Evolutionary conservation across 495 filamentous ascomycete species (phyloP).

Genomic region (Viridothelium virens): DNA sequence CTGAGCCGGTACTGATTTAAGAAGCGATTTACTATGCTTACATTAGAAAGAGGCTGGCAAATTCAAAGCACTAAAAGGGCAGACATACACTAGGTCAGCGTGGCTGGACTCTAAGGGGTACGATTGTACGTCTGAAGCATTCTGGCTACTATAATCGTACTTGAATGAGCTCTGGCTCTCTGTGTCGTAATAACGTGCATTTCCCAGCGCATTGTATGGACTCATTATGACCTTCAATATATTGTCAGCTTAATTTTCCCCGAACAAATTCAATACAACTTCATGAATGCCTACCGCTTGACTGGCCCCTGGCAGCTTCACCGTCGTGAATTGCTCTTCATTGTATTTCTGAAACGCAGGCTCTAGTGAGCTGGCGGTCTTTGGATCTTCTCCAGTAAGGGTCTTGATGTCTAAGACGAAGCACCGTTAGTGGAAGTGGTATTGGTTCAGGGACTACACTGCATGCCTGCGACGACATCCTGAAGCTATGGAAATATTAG

Average conservation of each 20-base stretch:
- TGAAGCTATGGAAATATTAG: constrained; percentile 53
- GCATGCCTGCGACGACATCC: constrained; percentile 81
- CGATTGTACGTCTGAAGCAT: constrained; percentile 74
- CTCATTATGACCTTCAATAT: constrained; percentile 67
- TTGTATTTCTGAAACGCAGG: constrained; percentile 94
- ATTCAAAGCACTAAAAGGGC: neutral
- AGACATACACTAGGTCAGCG: constrained; percentile 65
- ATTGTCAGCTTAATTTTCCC: neutral
- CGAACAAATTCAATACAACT: neutral
- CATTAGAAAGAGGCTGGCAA: neutral
- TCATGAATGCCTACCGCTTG: constrained; percentile 49
- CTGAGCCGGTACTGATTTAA: constrained; percentile 69
- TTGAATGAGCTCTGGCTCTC: constrained; percentile 77
- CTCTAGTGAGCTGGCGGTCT: constrained; percentile 57
- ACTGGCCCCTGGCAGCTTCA: constrained; percentile 80
- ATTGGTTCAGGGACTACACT: neutral
- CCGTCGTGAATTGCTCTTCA: constrained; percentile 80
- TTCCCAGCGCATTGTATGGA: constrained; percentile 69
- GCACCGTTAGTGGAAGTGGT: constrained; percentile 8
- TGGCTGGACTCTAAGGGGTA: constrained; percentile 72
- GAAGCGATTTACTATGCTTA: constrained; percentile 59
- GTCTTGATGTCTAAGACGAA: constrained; percentile 69
- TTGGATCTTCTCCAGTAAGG: constrained; percentile 63
- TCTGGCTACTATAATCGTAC: constrained; percentile 79
- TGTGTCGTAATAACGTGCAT: constrained; percentile 78